A percentile compares a stretch with the other conserved stretches of the same genome.
phyloP scores from a whole-genome alignment of 352 stramenopile species.

The Globisporangium paddicum region DNA sequence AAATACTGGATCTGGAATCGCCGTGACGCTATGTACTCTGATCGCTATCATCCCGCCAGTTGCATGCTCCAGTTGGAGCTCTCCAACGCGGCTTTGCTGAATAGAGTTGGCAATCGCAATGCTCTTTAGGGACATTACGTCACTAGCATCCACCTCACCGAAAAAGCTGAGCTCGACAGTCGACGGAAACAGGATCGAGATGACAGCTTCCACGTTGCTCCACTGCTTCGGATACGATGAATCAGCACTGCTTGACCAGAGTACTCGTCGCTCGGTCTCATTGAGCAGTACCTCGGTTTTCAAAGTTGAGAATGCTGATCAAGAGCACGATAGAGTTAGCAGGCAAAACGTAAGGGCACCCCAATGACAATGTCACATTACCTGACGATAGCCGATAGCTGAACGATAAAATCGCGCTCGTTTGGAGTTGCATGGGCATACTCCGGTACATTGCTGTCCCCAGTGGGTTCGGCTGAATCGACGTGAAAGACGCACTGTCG shows the following conservation, averaged over 20 bases:
- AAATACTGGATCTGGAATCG: conserved; percentile 14
- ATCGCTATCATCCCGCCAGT: conserved; percentile 49
- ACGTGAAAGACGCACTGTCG: conserved; percentile 1
- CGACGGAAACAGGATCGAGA: conserved; percentile 18
- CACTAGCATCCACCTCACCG: conserved; percentile 16
- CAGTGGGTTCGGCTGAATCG: conserved; percentile 1
- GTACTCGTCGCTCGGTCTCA: conserved; percentile 1
- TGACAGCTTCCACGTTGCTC: conserved; percentile 17
- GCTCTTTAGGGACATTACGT: conserved; percentile 35
- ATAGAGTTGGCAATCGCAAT: conserved; percentile 21
- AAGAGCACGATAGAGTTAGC: conserved; percentile 3
- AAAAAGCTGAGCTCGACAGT: conserved; percentile 31
- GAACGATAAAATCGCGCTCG: conserved; percentile 24
- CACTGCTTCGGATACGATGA: conserved; percentile 18
- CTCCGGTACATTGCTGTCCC: conserved; percentile 26
- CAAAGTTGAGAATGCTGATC: conserved; percentile 33
- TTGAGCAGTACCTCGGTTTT: conserved; percentile 31
- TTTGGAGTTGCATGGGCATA: conserved; percentile 13
- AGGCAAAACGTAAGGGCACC: background rate
- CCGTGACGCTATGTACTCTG: conserved; percentile 3
- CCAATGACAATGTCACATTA: conserved; percentile 3
- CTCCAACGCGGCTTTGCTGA: conserved; percentile 11
- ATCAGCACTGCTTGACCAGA: conserved; percentile 34
- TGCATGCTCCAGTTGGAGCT: conserved; percentile 18
- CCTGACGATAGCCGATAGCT: conserved; percentile 31